These are phyloP conservation scores for Sphaerostilbella broomeana DNA, from an alignment of 2,329 filamentous ascomycete species.

Conservation along the genomic window DNA sequence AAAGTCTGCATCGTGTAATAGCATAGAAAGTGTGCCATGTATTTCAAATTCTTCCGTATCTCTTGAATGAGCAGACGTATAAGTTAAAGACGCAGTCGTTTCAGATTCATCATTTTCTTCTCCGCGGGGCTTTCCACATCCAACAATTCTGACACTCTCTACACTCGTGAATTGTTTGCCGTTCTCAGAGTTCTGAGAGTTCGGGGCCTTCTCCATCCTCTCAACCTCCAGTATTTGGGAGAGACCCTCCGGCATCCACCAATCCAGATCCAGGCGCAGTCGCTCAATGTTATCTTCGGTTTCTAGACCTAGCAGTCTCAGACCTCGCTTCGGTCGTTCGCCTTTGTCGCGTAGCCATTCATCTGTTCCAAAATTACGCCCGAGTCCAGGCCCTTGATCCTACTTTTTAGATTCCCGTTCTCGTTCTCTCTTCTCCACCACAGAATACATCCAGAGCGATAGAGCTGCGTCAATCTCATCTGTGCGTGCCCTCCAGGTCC, in stretches of 20 bases:
- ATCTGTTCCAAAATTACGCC: no score
- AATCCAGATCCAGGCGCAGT: background rate
- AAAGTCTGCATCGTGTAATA: no score
- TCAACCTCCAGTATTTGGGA: background rate
- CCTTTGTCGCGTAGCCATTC: conserved; percentile 14
- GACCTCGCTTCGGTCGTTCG: background rate
- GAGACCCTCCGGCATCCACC: conserved; percentile 4
- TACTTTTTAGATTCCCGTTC: background rate
- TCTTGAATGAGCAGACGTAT: no score
- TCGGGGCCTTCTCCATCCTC: no score
- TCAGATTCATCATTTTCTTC: no score
- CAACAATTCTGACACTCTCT: background rate
- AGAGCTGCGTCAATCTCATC: conserved; percentile 23
- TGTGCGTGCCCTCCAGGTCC: conserved; percentile 17
- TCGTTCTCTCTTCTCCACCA: conserved; percentile 8
- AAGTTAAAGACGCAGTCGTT: no score
- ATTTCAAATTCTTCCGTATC: no score
- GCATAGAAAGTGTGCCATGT: no score
- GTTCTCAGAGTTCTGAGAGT: no score
- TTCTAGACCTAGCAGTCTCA: background rate
- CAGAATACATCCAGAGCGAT: conserved; percentile 24
- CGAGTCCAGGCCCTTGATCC: no score
- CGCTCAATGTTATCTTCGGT: background rate
- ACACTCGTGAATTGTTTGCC: background rate
- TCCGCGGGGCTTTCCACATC: background rate